phyloP scores from a whole-genome alignment of 768 basidiomycete genomes.

The Xerocomellus intermedius region DNA sequence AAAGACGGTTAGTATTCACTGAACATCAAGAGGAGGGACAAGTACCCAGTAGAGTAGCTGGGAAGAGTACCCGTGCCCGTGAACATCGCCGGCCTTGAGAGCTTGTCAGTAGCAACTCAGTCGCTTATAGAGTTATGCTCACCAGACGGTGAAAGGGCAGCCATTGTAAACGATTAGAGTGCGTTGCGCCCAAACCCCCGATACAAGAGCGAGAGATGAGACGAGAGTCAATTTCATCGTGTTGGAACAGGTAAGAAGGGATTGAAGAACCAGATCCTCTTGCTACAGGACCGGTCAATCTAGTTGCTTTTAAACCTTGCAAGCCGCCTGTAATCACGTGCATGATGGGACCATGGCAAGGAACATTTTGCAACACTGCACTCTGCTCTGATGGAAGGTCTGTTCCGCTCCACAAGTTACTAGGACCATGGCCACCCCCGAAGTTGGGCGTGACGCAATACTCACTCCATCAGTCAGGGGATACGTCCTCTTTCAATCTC shows the following conservation, averaged over 20 bases:
- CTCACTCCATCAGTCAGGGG: not conserved
- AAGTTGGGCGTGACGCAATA: not conserved
- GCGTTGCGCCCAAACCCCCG: constrained; percentile 43
- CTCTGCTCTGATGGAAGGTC: not conserved
- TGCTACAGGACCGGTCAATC: not conserved
- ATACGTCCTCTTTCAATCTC: too few species aligned
- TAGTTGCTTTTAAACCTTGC: constrained; percentile 17
- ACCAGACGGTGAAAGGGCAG: constrained; percentile 73
- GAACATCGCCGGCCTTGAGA: constrained; percentile 54
- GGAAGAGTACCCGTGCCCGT: constrained; percentile 56
- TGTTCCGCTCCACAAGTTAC: too few species aligned
- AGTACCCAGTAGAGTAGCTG: constrained; percentile 44
- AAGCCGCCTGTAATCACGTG: not conserved
- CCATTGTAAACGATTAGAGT: constrained; percentile 61
- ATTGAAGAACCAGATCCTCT: not conserved
- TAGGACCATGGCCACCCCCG: not conserved
- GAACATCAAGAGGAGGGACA: not conserved
- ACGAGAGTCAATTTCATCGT: constrained; percentile 22
- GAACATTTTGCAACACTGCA: not conserved
- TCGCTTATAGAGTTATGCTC: constrained; percentile 8
- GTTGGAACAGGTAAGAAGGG: not conserved
- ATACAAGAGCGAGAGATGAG: constrained; percentile 31
- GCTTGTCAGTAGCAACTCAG: not conserved
- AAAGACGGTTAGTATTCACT: not conserved
- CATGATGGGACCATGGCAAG: not conserved